These are phyloP conservation scores for Plectosphaerella cucumerina DNA, from an alignment of 2,329 filamentous ascomycete species.

Conservation along the genomic window DNA sequence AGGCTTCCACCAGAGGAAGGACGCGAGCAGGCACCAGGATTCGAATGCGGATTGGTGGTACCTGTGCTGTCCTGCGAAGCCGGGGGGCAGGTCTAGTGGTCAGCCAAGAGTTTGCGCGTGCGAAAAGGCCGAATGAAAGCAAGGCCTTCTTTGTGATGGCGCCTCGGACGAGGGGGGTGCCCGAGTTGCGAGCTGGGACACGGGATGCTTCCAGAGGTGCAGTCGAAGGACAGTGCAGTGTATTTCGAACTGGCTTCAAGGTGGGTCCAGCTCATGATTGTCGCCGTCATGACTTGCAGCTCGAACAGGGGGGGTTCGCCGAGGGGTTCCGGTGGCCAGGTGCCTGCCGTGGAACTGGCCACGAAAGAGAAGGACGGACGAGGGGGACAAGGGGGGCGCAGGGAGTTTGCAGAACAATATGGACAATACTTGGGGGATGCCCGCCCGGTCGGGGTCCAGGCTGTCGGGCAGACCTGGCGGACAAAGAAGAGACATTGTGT, in stretches of 20 bases:
- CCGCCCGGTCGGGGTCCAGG: not conserved
- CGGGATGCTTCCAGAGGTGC: not conserved
- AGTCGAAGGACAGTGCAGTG: not conserved
- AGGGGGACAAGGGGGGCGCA: not conserved
- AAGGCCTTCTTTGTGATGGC: not conserved
- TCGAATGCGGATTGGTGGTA: not conserved
- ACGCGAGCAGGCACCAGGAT: not conserved
- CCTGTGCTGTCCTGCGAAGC: not conserved
- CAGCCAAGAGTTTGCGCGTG: not conserved
- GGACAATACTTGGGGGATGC: not conserved
- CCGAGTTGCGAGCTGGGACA: not conserved
- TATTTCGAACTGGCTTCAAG: not conserved
- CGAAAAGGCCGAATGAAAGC: not conserved
- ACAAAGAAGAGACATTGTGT: not conserved
- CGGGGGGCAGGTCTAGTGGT: not conserved
- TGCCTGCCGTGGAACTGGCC: too few species aligned
- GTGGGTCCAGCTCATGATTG: not conserved
- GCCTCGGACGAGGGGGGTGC: not conserved
- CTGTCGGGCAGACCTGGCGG: not conserved
- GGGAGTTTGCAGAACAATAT: not conserved
- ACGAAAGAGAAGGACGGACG: not conserved
- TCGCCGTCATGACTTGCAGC: slow-evolving; percentile 1
- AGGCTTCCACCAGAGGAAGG: not conserved
- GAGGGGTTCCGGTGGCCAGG: too few species aligned
- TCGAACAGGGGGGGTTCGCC: too few species aligned